phyloP scores from a whole-genome alignment of 768 basidiomycete genomes.

The Leccinum subtestaceum region DNA sequence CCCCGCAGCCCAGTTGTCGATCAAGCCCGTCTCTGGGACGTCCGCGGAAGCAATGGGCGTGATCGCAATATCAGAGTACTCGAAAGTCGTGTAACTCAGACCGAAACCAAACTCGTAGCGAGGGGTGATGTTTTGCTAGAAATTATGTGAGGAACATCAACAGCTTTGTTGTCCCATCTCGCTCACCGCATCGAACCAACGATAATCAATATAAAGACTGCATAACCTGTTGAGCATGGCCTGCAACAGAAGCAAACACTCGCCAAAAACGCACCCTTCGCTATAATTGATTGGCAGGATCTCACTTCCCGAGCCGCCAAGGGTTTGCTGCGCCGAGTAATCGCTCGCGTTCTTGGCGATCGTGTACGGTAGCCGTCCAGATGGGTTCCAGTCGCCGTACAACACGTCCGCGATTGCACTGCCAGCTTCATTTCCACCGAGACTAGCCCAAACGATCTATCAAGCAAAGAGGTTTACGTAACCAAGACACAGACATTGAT shows the following conservation, averaged over 20 bases:
- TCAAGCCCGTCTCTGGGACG: slow-evolving; percentile 28
- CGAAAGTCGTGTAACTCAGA: slow-evolving; percentile 79
- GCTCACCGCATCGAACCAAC: slow-evolving; percentile 65
- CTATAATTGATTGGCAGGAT: slow-evolving; percentile 57
- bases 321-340: slow-evolving; percentile 43
- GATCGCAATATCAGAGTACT: slow-evolving; percentile 60
- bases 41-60: slow-evolving; percentile 37
- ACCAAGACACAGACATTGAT: slow-evolving; percentile 8
- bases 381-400: slow-evolving; percentile 75
- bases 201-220: slow-evolving; percentile 67
- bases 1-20: slow-evolving; percentile 59
- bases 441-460: slow-evolving; percentile 47
- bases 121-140: slow-evolving; percentile 64
- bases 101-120: slow-evolving; percentile 92
- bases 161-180: slow-evolving; percentile 1
- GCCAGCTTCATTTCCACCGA: slow-evolving; percentile 76
- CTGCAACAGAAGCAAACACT: no score
- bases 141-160: background rate
- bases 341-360: slow-evolving; percentile 60
- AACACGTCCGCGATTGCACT: slow-evolving; percentile 75
- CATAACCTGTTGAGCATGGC: background rate
- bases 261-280: slow-evolving; percentile 38
- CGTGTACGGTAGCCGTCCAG: slow-evolving; percentile 67
- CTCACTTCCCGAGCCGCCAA: slow-evolving; percentile 24
- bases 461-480: slow-evolving; percentile 7